Base-by-base conservation (phyloP, 2,329 filamentous ascomycete species). In the Penicillium oxalicum region DNA sequence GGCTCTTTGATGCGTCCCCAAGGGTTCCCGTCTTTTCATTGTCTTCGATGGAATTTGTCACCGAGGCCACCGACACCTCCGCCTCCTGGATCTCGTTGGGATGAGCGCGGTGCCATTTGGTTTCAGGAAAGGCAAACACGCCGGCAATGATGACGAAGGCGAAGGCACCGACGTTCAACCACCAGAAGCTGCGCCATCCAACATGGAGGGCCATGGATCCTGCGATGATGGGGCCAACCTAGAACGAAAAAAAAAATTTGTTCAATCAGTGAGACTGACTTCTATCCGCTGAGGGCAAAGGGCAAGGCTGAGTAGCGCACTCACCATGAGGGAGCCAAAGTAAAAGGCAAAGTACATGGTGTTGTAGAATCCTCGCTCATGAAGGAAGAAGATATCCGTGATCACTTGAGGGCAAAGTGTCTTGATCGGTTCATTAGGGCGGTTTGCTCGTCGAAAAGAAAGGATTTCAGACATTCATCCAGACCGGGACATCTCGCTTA, bases 141-240 rank as follows among this genome's bases (percentile, higher is more conserved):
- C 28, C 24, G 78, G 65, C 0, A 74, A 45, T 13, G 35, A 45
- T 45, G 27, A 45, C 74, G 3, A 78, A 58, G 1, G 68, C 75
- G 2, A 81, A 64, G 1, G 84, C 44, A 1, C 62, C 82, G 2
- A 79, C 77, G 53, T 84, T 83, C 53, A 85, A 70, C 81, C 81
- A 85, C 78, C 80, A 85, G 62, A 85, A 85, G 58, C 70, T 80
- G 26, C 79, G 70, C 77, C 79, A 83, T 41, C 80, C 80, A 4
- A 77, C 61, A 33, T 78, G 73, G 38, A 77, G 68, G 1, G 80
- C 74, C 80, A 86, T 85, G 0, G 77, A 67, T 1, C 82, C 82
- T 1, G 79, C 71, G 41, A 83, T 73, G 49, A 83, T 83, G 2
- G 78, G 78, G 3, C 73, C 77, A 44, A 79, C 60, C 72, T 72